Base-by-base conservation (phyloP, 495 filamentous ascomycete species). In the Saxophila tyrrhenica region DNA sequence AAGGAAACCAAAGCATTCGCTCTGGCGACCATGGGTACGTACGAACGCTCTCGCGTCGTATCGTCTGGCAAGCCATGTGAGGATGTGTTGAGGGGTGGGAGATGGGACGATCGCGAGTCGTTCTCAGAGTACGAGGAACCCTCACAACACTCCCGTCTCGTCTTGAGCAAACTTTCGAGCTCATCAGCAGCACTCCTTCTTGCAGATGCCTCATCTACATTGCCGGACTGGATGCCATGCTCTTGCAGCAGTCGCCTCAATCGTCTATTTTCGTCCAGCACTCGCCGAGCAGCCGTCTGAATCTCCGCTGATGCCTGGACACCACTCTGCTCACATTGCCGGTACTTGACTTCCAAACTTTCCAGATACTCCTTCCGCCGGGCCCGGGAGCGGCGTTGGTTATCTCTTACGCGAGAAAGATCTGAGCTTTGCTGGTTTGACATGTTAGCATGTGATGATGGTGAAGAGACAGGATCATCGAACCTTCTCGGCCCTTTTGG, bases 301-400 rank as follows among this genome's bases (percentile, higher is more conserved):
- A 87, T 74, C 60, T 85, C 81, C 35, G 69, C 59, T 10, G 75
- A 75, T 15, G 80, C 82, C 48, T 78, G 70, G 32, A 81, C 67
- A 15, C 84, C 81, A 20, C 69, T 62, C 10, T 67, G 69, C 62
- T 89, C 81, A 58, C 72, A 82, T 8, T 68, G 56, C n/a, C 75
- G 74, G 44, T 87, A 64, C 52, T 78, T 81, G 41, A 74, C 64
- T 63, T 92, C 87, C 25, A 92, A 72, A 21, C 85, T 80, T 32
- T 78, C 70, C 19, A 87, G 67, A 64, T 94, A 86, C 63, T 89
- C 82, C 69, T 86, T 88, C 55, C 79, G 79, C 21, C 82, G 74
- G 13, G 86, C 85, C 22, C 87, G 81, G 45, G 84, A 88, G 38
- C 81, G 83, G 42, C 87, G 78, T 62, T 92, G 87, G 65, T 92